Evolutionary conservation across 148 eudicot genomes (phyloP), one percentile per base, ranked within the genome.

Genomic region (Rhododendron kiyosumense): DNA sequence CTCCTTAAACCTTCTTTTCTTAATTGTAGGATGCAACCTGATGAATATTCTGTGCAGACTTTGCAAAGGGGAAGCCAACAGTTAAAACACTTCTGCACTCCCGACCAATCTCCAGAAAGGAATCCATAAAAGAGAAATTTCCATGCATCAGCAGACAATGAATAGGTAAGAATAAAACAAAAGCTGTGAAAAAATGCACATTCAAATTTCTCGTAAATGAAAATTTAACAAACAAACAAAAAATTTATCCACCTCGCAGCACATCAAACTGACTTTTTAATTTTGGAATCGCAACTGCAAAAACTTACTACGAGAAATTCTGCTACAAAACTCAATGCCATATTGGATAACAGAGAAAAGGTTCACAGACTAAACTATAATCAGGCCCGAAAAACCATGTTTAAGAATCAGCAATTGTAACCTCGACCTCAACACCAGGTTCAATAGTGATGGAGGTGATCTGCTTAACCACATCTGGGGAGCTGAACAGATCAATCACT

Each of bases 401-500:
- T 84, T 89, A 94, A 76, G 94, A 90, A 87, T 94, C 97, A 7
- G 95, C 97, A 26, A 94, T 93, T 32, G 95, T 94, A 51, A 94
- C 97, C 89, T 94, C 97, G 43, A 94, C 94, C 91, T 93, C 95
- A 2, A 93, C 94, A 86, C 94, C 95, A 45, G 94, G 95, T 87
- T 93, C 95, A 83, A 93, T 93, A 78, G 94, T 94, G 88, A 94
- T 94, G 17, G 97, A 94, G 15, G 97, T 94, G 84, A 94, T 93
- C 88, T 93, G 95, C 91, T 94, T 94, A 9, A 94, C 97, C 30
- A 94, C 97, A 10, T 94, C 97, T 9, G 98, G 98, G 28, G 94
- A 92, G 88, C 95, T 92, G 92, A 94, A 94, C 24, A 94, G 95
- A 84, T 94, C 97, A 43, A 94, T 94, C 26, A 94, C 94, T 57